Conservation (phyloP, 352 stramenopile species). For the Halophytophthora batemanensis region DNA sequence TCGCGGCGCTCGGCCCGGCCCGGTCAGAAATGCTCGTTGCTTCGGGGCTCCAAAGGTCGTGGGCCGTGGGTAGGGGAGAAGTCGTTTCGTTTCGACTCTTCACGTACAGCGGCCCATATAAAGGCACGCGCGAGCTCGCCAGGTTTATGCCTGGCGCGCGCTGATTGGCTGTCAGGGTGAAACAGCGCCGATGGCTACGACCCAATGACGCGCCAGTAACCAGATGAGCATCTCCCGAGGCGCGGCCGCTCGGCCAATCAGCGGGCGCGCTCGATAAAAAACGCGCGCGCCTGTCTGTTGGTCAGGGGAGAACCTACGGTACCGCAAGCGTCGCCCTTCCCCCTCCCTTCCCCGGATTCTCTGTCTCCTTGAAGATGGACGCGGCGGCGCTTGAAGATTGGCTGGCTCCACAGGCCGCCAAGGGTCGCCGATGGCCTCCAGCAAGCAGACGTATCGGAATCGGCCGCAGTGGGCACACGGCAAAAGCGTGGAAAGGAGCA, state of each 20-base stretch:
- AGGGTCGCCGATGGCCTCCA: neutral
- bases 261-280: slow-evolving; percentile 16
- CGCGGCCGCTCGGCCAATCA: slow-evolving; percentile 16
- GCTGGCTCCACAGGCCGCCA: neutral
- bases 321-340: too few species aligned
- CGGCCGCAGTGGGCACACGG: too few species aligned
- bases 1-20: too few species aligned
- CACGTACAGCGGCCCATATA: neutral
- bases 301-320: slow-evolving; percentile 1
- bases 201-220: neutral
- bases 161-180: slow-evolving; percentile 15
- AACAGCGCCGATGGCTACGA: slow-evolving; percentile 10
- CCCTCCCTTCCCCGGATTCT: too few species aligned
- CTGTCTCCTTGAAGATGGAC: slow-evolving; percentile 1
- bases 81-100: too few species aligned
- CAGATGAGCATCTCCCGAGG: neutral
- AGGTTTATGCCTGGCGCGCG: slow-evolving; percentile 18
- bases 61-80: too few species aligned
- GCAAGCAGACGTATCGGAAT: too few species aligned
- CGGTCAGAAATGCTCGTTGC: too few species aligned
- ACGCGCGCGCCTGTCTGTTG: neutral
- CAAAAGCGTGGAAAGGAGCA: too few species aligned
- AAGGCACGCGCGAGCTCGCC: neutral
- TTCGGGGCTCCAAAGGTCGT: too few species aligned
- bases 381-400: neutral